phyloP scores from a whole-genome alignment of 2,329 filamentous ascomycete species.

The Colletotrichum tofieldiae region DNA sequence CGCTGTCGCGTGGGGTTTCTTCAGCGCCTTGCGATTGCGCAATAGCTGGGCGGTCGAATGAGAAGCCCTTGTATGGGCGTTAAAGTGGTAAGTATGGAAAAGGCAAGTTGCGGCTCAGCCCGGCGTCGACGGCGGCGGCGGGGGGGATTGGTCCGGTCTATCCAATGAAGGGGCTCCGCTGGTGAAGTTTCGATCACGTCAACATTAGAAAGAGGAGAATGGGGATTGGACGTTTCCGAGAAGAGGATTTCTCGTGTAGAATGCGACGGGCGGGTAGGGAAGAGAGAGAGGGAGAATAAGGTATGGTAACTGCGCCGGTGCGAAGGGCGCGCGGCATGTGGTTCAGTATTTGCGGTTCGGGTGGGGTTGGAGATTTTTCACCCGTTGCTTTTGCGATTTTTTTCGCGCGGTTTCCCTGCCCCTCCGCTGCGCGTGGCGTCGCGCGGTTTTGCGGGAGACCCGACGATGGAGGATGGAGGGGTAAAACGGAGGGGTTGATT shows the following conservation, averaged over 20 bases:
- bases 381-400: not conserved
- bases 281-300: slow-evolving; percentile 8
- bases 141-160: not conserved
- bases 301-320: slow-evolving; percentile 24
- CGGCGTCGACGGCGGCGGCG: slow-evolving; percentile 23
- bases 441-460: slow-evolving; percentile 7
- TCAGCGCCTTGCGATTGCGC: slow-evolving; percentile 36
- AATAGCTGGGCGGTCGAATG: slow-evolving; percentile 35
- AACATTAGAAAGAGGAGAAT: slow-evolving; percentile 17
- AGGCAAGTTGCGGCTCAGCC: slow-evolving; percentile 38
- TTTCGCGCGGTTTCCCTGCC: not conserved
- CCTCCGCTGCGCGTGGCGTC: not conserved
- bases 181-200: slow-evolving; percentile 30
- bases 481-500: slow-evolving; percentile 40
- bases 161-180: slow-evolving; percentile 10
- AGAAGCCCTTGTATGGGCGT: slow-evolving; percentile 7
- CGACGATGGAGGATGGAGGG: slow-evolving; percentile 40
- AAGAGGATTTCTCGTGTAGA: not conserved
- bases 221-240: slow-evolving; percentile 21
- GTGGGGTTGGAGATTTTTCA: slow-evolving; percentile 13
- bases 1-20: slow-evolving; percentile 16
- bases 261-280: not conserved
- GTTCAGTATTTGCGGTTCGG: slow-evolving; percentile 1
- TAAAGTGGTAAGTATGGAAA: slow-evolving; percentile 14
- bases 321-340: slow-evolving; percentile 12